Percentiles rank a stretch among this genome's conserved stretches.
Conservation (phyloP, 2,329 filamentous ascomycete genomes). For the Fusarium ambrosium region DNA sequence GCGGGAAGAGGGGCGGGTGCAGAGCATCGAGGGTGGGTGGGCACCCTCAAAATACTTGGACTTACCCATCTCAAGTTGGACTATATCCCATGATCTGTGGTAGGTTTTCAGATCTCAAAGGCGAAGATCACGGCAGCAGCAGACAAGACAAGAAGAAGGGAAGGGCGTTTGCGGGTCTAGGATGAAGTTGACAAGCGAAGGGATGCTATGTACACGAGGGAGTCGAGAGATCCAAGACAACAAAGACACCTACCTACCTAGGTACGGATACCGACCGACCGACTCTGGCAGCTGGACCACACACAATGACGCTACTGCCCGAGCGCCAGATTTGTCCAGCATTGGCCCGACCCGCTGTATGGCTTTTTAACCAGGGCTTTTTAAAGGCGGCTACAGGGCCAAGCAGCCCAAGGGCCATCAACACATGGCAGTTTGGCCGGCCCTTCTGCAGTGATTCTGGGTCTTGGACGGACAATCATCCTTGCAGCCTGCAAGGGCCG, state of each 20-base stretch:
- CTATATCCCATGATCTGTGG: conserved; percentile 51
- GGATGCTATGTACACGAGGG: conserved; percentile 41
- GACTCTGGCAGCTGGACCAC: conserved; percentile 36
- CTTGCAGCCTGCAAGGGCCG: conserved; percentile 48
- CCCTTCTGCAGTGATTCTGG: conserved; percentile 37
- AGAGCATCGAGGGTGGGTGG: conserved; percentile 33
- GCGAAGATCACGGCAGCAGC: conserved; percentile 20
- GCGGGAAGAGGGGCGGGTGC: conserved; percentile 41
- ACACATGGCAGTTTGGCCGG: conserved; percentile 37
- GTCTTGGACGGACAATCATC: conserved; percentile 31
- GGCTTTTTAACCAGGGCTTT: conserved; percentile 28
- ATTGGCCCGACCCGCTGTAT: conserved; percentile 37
- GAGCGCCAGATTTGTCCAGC: conserved; percentile 32
- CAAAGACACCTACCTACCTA: conserved; percentile 21
- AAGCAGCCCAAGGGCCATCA: conserved; percentile 30
- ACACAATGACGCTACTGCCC: conserved; percentile 39
- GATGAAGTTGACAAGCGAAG: conserved; percentile 38
- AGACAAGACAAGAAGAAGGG: conserved; percentile 12
- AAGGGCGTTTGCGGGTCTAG: conserved; percentile 27
- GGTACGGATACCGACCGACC: conserved; percentile 18
- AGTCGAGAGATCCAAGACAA: conserved; percentile 32
- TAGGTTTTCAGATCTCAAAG: conserved; percentile 31
- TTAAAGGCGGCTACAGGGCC: conserved; percentile 29
- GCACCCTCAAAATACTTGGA: conserved; percentile 38
- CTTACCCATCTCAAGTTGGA: conserved; percentile 54